Evolutionary conservation across 2,329 filamentous ascomycete species (phyloP), one percentile per base, ranked within the genome.

Genomic region (Curvularia verruculosa): DNA sequence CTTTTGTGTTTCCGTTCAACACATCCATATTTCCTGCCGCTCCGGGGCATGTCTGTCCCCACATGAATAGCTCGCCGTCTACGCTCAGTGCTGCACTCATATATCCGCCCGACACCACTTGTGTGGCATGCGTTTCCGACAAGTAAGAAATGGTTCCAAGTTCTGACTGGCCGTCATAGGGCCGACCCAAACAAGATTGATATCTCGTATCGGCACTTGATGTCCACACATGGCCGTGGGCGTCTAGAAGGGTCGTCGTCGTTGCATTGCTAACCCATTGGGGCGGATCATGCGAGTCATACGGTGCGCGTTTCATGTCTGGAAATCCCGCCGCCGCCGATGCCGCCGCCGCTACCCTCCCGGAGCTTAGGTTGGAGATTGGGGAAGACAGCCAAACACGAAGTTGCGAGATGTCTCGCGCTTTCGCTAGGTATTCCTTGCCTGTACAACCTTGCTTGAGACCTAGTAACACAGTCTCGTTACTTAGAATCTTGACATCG

Each of bases 61-160:
- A 76, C 5, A 76, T 9, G 37, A 66, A 75, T 5, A 76, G 44
- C 52, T 75, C 73, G 0, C 71, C 71, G 7, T 74, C 68, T n/a
- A 53, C 44, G 37, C 65, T 65, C 12, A 75, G 13, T 0, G 71
- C 72, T n/a, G 68, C 70, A n/a, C 65, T 69, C 59, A 74, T 66
- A 13, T 70, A 72, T 0, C 74, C 73, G 1, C 73, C 73, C 0
- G 67, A 69, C 1, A 67, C 66, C 21, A 75, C 63, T 24, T 63
- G 69, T 1, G 13, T 18, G 18, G 74, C 56, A 7, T 18, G 18
- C 6, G 61, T 71, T 21, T 74, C 64, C 1, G 61, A 66, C 2
- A 76, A 61, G 43, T 72, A 76, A 6, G 66, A 61, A 9, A 75
- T 50, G 2, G 57, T 49, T 9, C 59, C 47, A 37, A 66, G 63